A percentile compares a stretch with the other conserved stretches of the same genome.
phyloP scores from a whole-genome alignment of 1,284 basidiomycete species.

The Volvariella volvacea region DNA sequence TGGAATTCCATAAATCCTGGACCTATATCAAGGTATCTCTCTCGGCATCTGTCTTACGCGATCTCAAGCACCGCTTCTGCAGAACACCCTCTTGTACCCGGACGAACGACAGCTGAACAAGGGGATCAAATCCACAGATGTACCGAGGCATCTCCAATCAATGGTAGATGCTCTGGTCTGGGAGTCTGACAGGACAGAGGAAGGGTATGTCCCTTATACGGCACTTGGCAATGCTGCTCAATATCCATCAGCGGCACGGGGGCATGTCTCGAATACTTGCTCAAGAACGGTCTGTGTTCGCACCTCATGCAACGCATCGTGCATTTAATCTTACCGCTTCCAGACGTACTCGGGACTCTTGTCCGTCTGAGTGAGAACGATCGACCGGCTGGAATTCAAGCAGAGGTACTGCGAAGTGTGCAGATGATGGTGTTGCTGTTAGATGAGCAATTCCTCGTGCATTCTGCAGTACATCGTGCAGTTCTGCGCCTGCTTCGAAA shows the following conservation, averaged over 20 bases:
- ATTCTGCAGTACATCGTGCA: conserved; percentile 85
- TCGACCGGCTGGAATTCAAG: conserved; percentile 80
- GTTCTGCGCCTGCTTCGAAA: conserved; percentile 81
- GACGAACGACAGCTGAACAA: conserved; percentile 77
- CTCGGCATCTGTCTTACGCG: neutral
- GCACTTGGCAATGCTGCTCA: conserved; percentile 8
- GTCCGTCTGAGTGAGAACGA: conserved; percentile 81
- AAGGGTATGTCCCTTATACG: conserved; percentile 58
- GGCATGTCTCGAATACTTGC: conserved; percentile 82
- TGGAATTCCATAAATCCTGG: conserved; percentile 73
- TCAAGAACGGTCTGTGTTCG: conserved; percentile 68
- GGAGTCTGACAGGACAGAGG: conserved; percentile 78
- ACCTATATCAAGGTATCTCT: conserved; percentile 48
- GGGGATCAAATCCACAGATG: conserved; percentile 79
- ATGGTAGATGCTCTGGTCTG: conserved; percentile 85
- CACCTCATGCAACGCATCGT: conserved; percentile 1
- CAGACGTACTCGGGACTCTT: conserved; percentile 79
- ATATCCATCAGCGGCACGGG: conserved; percentile 61
- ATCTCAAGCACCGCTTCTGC: conserved; percentile 1
- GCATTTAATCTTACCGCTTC: conserved; percentile 3
- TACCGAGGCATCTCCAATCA: conserved; percentile 71
- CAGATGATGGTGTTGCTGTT: conserved; percentile 86
- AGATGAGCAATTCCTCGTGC: conserved; percentile 87
- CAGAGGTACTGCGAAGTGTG: conserved; percentile 76
- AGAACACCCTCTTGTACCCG: conserved; percentile 72